Conservation (phyloP, 768 basidiomycete genomes). For the Fibroporia radiculosa region DNA sequence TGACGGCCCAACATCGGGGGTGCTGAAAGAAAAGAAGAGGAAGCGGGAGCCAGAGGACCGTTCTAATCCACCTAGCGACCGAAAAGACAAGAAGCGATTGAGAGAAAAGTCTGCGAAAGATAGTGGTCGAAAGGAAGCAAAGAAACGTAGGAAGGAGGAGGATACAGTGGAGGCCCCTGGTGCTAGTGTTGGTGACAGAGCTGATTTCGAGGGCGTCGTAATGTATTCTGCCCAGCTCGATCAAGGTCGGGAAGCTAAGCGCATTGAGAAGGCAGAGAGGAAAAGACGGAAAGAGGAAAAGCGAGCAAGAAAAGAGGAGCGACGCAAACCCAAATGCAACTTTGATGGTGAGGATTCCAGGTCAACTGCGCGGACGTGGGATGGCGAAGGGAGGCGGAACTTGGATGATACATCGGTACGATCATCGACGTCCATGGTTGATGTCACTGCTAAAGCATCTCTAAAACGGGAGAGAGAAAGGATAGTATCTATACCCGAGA, state of each 20-base stretch:
- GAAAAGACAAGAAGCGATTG: not conserved
- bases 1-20: no score
- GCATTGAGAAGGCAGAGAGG: conserved; percentile 15
- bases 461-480: not conserved
- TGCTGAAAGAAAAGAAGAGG: conserved; percentile 7
- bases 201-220: no score
- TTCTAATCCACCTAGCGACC: not conserved
- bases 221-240: no score
- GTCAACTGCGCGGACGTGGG: no score
- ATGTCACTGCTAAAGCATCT: not conserved
- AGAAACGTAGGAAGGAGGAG: conserved; percentile 3
- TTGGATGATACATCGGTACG: no score
- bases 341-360: no score
- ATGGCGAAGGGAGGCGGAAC: no score
- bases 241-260: conserved; percentile 4
- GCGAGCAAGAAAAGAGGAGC: conserved; percentile 19
- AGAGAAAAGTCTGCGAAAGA: not conserved
- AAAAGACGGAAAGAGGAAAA: conserved; percentile 19
- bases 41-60: conserved; percentile 7
- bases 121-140: not conserved
- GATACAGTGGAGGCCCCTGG: conserved; percentile 1
- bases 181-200: not conserved
- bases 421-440: no score
- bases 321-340: conserved; percentile 29
- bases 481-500: not conserved